These are phyloP conservation scores for Amphicarpaea edgeworthii DNA, from an alignment of 306 rosid species.

Conservation along the genomic window DNA sequence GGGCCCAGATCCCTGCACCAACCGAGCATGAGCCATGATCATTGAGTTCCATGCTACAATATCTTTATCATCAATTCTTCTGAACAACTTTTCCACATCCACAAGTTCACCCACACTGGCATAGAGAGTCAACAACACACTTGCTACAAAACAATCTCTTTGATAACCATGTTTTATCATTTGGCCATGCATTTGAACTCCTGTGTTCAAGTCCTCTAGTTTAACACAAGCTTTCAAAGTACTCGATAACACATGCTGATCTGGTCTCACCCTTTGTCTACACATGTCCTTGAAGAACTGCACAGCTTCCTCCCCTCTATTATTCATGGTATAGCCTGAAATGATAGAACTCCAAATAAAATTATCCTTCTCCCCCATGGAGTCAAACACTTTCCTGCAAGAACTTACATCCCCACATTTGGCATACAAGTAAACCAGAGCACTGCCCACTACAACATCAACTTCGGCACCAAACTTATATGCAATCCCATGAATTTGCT, in stretches of 20 bases:
- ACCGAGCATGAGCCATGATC: constrained; percentile 55
- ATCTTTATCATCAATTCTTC: constrained; percentile 54
- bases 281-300: constrained; percentile 56
- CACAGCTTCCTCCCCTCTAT: constrained; percentile 58
- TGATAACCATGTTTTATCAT: constrained; percentile 55
- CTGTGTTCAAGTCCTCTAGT: constrained; percentile 48
- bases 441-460: constrained; percentile 58
- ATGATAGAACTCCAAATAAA: constrained; percentile 65
- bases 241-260: constrained; percentile 59
- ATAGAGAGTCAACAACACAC: constrained; percentile 54
- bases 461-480: constrained; percentile 55
- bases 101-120: constrained; percentile 49
- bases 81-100: constrained; percentile 56
- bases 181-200: constrained; percentile 59
- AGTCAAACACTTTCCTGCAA: constrained; percentile 52
- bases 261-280: constrained; percentile 53
- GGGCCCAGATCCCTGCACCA: constrained; percentile 49
- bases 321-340: constrained; percentile 55
- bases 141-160: constrained; percentile 55
- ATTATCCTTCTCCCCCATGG: constrained; percentile 59
- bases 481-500: constrained; percentile 57
- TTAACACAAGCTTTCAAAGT: constrained; percentile 61
- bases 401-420: constrained; percentile 55
- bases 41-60: constrained; percentile 64
- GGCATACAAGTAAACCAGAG: constrained; percentile 60